phyloP scores from a whole-genome alignment of 768 basidiomycete species.

The Steccherinum ochraceum region DNA sequence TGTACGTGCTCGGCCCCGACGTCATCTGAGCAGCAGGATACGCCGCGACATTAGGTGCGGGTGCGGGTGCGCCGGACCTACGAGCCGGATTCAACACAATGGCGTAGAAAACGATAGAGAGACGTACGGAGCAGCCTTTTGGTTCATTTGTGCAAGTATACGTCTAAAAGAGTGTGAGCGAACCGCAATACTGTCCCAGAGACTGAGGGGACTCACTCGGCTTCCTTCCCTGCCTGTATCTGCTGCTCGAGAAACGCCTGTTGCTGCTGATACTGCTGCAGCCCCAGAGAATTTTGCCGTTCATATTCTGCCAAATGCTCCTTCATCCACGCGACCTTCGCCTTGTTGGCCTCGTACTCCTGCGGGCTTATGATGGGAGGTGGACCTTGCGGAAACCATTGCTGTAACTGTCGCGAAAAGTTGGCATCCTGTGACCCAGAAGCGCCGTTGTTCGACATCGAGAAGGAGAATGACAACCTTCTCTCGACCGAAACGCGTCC shows the following conservation, averaged over 20 bases:
- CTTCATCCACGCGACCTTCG: conserved; percentile 26
- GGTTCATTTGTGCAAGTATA: background rate
- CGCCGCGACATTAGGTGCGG: no score
- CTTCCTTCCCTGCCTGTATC: conserved; percentile 38
- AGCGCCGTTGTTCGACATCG: background rate
- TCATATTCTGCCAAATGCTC: conserved; percentile 28
- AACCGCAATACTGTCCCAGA: background rate
- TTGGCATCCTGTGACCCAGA: background rate
- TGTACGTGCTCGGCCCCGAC: no score
- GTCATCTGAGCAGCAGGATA: no score
- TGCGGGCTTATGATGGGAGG: conserved; percentile 15
- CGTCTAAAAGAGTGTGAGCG: background rate
- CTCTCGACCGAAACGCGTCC: no score
- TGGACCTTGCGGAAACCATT: background rate
- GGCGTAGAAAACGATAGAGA: no score
- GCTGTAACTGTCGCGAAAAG: background rate
- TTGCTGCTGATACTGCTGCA: conserved; percentile 30
- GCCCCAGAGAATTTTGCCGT: conserved; percentile 35
- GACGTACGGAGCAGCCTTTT: background rate
- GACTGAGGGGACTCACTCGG: conserved; percentile 29
- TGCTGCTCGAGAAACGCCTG: conserved; percentile 16
- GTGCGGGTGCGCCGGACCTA: no score
- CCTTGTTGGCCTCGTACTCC: conserved; percentile 24
- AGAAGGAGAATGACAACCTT: no score
- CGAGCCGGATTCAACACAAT: no score